Evolutionary conservation across 768 basidiomycete genomes (phyloP), one percentile per base, ranked within the genome.

Genomic region (Agrocybe praecox): DNA sequence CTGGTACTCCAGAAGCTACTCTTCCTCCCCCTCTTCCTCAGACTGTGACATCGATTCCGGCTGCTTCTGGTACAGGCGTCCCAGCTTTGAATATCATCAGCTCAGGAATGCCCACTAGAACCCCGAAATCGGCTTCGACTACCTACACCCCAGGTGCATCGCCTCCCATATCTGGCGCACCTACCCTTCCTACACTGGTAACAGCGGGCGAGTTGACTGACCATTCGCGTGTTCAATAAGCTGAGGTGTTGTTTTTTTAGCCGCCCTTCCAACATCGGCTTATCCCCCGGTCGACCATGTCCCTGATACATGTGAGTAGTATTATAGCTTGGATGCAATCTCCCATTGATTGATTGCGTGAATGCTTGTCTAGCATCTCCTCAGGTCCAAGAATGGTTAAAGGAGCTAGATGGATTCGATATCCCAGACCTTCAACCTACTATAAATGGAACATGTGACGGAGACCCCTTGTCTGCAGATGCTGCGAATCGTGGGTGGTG

Each of bases 401-500:
- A 82, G 63, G 89, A 93, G 66, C 77, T 95, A 22, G 77, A 90
- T 22, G 88, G 89, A 1, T 78, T 77, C 54, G 50, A 85, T 58
- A 89, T 94, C 56, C 94, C 94, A 1, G 63, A 84, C 57, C 62
- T 89, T 21, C 17, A 67, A 7, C 83, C 83, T 5, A 94, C 89
- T 0, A 65, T 63, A 2, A 84, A 91, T 57, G 89, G 89, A 17
- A 80, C 85, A 1, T 95, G 93, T 68, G 74, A 62, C 11, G 77
- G 78, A 47, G 83, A 91, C 62, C 78, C 87, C 6, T 81, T 84
- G 4, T 84, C 82, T 5, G 74, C 81, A 0, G 70, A 87, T 44
- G 82, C 87, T 29, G 73, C 80, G 17, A 70, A 70, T 46, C 84
- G 84, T 61, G 92, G 92, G 43, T 96, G 93, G 93, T 96, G 93